Evolutionary conservation across 495 filamentous ascomycete species (phyloP).

Genomic region (Lichina pygmaea): DNA sequence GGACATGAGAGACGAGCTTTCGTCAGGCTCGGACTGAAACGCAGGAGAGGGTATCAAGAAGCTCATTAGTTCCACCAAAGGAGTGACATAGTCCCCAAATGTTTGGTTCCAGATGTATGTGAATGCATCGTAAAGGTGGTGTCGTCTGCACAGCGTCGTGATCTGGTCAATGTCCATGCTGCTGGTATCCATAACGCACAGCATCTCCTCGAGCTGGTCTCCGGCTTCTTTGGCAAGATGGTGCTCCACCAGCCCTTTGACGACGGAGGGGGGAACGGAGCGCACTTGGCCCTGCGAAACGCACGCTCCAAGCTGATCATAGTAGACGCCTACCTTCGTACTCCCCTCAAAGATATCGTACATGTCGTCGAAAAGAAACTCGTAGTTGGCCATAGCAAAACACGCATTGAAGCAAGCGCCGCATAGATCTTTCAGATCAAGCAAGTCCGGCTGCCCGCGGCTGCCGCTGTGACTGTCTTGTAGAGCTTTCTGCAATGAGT

Average conservation of each 20-base stretch:
- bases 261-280: constrained; percentile 50
- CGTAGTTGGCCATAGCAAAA: constrained; percentile 40
- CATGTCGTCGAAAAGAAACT: constrained; percentile 75
- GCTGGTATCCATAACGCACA: constrained; percentile 70
- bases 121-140: constrained; percentile 80
- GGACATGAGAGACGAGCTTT: constrained; percentile 3
- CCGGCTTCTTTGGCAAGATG: constrained; percentile 47
- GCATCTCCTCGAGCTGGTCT: constrained; percentile 68
- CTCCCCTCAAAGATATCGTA: constrained; percentile 73
- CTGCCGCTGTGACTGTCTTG: constrained; percentile 17
- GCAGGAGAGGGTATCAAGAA: constrained; percentile 33
- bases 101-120: constrained; percentile 95
- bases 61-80: constrained; percentile 58
- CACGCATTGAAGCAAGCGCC: constrained; percentile 63
- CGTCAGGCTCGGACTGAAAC: constrained; percentile 18
- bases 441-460: constrained; percentile 2
- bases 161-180: constrained; percentile 90
- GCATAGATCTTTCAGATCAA: constrained; percentile 39
- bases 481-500: constrained; percentile 79
- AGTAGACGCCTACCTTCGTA: constrained; percentile 42
- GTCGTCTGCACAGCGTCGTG: constrained; percentile 67
- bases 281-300: constrained; percentile 54
- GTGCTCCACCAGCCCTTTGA: constrained; percentile 63
- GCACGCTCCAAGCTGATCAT: constrained; percentile 65
- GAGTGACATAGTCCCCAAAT: constrained; percentile 68